phyloP scores from a whole-genome alignment of 805 yeast species.

The Hyphopichia homilentoma region DNA sequence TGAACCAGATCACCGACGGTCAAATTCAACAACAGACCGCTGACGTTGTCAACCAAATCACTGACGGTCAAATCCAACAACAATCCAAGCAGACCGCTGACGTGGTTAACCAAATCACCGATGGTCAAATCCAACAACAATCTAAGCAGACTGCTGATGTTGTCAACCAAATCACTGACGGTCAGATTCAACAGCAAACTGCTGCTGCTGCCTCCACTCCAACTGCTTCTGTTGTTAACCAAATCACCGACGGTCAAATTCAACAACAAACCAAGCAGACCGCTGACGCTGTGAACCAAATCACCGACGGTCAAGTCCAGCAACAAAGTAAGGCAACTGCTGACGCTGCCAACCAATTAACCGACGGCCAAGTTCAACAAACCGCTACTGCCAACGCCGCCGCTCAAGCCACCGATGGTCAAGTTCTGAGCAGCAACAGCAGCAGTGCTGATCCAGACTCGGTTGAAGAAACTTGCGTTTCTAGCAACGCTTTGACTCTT shows the following conservation, averaged over 20 bases:
- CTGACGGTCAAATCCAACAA: conserved; percentile 29
- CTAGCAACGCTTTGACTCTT: conserved; percentile 51
- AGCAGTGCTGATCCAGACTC: conserved; percentile 20
- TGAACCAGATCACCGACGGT: conserved; percentile 46
- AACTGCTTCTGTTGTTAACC: conserved; percentile 22
- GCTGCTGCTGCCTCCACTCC: conserved; percentile 7
- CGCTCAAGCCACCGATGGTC: too few relatives aligned
- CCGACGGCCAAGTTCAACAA: conserved; percentile 35
- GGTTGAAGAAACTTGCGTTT: conserved; percentile 38
- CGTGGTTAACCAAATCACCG: conserved; percentile 27
- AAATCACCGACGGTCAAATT: conserved; percentile 34
- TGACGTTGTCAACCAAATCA: conserved; percentile 10
- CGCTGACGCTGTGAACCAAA: conserved; percentile 39
- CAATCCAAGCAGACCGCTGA: conserved; percentile 17
- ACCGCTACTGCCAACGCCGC: conserved; percentile 24
- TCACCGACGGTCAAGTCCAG: conserved; percentile 38
- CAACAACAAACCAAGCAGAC: conserved; percentile 17
- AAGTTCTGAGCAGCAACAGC: too few relatives aligned
- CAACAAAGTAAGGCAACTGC: conserved; percentile 6
- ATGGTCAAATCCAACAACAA: conserved; percentile 29
- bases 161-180: conserved; percentile 28
- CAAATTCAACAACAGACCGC: conserved; percentile 38
- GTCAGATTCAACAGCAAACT: conserved; percentile 30
- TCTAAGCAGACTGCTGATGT: conserved; percentile 20
- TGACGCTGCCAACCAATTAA: conserved; percentile 16